Base-by-base conservation (phyloP, 352 stramenopile species). In the Blastocystis sp. region DNA sequence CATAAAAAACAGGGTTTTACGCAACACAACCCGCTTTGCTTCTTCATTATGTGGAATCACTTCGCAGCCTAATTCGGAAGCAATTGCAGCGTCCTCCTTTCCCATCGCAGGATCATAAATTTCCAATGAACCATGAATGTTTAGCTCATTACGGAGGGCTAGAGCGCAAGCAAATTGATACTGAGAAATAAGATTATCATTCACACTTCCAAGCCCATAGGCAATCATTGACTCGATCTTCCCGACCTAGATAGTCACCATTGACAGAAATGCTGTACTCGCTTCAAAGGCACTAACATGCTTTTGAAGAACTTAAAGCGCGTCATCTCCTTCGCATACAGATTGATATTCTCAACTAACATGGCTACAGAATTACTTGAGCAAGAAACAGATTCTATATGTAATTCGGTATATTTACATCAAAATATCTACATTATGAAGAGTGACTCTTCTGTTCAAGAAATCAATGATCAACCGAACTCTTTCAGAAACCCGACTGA, bases 71-170 rank as follows among this genome's bases (percentile, higher is more conserved):
- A 89, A 27, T 51, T 89, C 78, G 53, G 78, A 89, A 17, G 78
- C 78, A 76, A 89, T 89, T 58, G 37, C 78, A 5, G 66, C 58
- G 51, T 89, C 78, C 24, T 79, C 78, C 78, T 76, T 76, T 58
- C 78, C 78, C 78, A 89, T 89, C 5, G 78, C 42, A 27, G 60
- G 60, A 64, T 89, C 78, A 42, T 68, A 89, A 30, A 89, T 89
- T 42, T 89, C 78, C 19, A 89, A 76, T 11, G 78, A 59, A 17
- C n/a, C 51, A 76, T 76, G 59, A 30, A 89, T 89, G 19, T 51
- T 42, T 30, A 89, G 6, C 11, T 89, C 57, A 11, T 89, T 64
- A 62, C 78, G 56, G 27, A 89, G 54, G 9, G 78, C 78, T 9
- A 89, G 42, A 37, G 78, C 59, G 42, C 44, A 79, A 48, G 78